Conservation (phyloP, 2,329 filamentous ascomycete species). For the Rhexocercosporidium sp. region DNA sequence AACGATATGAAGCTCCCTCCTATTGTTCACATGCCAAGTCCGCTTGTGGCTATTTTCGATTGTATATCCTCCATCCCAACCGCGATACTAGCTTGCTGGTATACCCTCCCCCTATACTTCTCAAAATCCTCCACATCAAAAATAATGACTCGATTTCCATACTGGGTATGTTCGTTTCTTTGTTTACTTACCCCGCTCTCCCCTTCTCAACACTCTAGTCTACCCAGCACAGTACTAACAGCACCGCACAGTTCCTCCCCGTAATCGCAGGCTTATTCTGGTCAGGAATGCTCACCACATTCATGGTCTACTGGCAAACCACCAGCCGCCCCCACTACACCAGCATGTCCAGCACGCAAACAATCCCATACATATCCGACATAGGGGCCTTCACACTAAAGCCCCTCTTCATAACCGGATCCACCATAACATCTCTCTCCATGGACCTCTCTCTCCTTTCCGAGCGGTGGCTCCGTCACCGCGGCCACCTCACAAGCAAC, state of each 20-base stretch:
- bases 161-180: background rate
- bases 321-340: background rate
- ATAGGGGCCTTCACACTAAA: background rate
- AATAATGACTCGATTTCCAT: background rate
- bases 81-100: background rate
- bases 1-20: conserved; percentile 3
- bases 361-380: conserved; percentile 5
- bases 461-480: background rate
- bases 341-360: background rate
- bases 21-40: background rate
- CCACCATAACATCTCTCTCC: background rate
- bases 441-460: background rate
- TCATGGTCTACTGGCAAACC: conserved; percentile 10
- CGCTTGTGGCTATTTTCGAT: background rate
- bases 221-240: background rate
- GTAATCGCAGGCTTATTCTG: background rate
- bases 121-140: background rate
- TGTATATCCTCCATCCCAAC: background rate
- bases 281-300: background rate
- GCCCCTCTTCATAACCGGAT: background rate
- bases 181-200: background rate
- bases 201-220: no score
- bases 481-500: background rate
- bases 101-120: background rate
- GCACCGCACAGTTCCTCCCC: background rate